Conservation (phyloP, 345 rosid species). For the Brassica nigra region DNA sequence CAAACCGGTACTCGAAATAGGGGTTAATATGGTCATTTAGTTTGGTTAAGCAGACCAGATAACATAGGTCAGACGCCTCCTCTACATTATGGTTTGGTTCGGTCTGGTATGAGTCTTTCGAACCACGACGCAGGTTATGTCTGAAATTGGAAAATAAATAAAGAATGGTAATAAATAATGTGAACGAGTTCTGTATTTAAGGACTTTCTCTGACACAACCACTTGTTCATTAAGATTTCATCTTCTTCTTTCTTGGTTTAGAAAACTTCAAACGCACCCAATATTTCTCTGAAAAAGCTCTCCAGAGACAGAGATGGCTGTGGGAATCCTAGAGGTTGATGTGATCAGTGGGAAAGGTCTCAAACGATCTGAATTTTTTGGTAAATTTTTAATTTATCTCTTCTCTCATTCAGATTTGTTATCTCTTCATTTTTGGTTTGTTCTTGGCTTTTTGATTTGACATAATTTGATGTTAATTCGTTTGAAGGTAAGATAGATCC, state of each 20-base stretch:
- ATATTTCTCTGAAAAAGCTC: neutral
- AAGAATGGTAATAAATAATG: neutral
- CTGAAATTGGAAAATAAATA: neutral
- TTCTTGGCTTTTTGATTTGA: neutral
- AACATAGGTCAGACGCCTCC: neutral
- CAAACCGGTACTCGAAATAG: neutral
- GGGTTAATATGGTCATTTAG: neutral
- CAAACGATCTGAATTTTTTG: conserved; percentile 57
- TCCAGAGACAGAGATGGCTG: conserved; percentile 46
- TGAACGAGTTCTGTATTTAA: conserved; percentile 23
- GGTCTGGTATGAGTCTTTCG: neutral
- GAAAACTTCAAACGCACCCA: neutral
- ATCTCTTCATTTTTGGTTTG: neutral
- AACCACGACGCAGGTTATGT: conserved; percentile 24
- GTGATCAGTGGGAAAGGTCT: conserved; percentile 74
- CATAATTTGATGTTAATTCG: neutral
- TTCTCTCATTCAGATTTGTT: conserved; percentile 3
- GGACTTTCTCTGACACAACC: neutral
- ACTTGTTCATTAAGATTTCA: neutral
- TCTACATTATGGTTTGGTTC: neutral
- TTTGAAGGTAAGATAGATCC: conserved; percentile 65
- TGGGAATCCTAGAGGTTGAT: conserved; percentile 71
- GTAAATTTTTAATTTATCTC: conserved; percentile 30
- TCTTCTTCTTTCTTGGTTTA: neutral
- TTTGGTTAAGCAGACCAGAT: conserved; percentile 13